phyloP scores from a whole-genome alignment of 306 rosid genomes.

The Albizia julibrissin region DNA sequence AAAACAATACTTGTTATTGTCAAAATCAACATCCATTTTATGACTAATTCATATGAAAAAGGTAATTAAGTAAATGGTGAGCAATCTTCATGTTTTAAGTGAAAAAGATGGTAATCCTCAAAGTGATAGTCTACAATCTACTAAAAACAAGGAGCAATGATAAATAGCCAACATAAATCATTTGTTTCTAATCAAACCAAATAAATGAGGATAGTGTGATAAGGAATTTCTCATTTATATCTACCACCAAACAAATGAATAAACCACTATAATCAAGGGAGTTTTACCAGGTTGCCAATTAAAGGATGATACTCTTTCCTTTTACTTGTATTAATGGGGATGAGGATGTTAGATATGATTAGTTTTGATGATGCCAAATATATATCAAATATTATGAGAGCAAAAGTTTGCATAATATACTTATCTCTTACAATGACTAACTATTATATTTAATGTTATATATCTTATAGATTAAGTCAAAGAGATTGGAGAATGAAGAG shows the following conservation, averaged over 20 bases:
- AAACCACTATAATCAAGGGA: not conserved
- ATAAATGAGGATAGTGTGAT: not conserved
- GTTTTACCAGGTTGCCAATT: not conserved
- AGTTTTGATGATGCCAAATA: too few species aligned
- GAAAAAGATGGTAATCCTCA: not conserved
- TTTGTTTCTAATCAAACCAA: not conserved
- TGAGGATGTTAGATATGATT: too few species aligned
- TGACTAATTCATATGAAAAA: not conserved
- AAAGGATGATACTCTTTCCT: constrained; percentile 19
- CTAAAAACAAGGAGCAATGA: not conserved
- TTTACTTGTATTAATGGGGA: not conserved
- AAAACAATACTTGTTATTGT: not conserved
- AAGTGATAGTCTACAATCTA: not conserved
- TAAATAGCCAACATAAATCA: not conserved
- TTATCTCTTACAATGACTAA: too few species aligned
- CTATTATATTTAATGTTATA: too few species aligned
- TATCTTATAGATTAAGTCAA: too few species aligned
- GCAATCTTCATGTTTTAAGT: not conserved
- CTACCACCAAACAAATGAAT: not conserved
- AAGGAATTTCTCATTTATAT: not conserved
- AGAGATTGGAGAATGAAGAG: too few species aligned
- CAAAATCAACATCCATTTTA: not conserved
- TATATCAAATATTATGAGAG: too few species aligned
- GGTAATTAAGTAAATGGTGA: not conserved
- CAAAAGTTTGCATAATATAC: too few species aligned